phyloP scores from a whole-genome alignment of 306 rosid genomes.

The Cicer judaicum region DNA sequence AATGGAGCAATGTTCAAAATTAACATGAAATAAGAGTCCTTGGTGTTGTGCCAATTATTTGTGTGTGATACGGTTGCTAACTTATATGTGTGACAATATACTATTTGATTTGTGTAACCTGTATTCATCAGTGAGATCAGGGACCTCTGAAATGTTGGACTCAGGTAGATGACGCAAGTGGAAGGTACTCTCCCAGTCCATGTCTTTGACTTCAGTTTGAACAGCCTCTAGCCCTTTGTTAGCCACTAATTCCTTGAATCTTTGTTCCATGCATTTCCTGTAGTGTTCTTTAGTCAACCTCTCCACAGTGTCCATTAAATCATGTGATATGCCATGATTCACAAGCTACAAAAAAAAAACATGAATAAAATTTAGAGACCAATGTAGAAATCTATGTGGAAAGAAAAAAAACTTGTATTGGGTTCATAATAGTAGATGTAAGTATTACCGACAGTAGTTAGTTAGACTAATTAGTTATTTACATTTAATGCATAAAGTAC shows the following conservation, averaged over 20 bases:
- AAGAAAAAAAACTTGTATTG: background rate
- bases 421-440: too few species aligned
- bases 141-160: constrained; percentile 66
- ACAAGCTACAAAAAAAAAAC: constrained; percentile 48
- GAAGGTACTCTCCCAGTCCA: constrained; percentile 90
- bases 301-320: constrained; percentile 70
- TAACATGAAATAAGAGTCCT: background rate
- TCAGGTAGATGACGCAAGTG: constrained; percentile 67
- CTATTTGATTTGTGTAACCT: constrained; percentile 45
- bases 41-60: background rate
- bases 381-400: constrained; percentile 18
- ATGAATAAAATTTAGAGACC: background rate
- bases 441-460: too few species aligned
- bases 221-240: constrained; percentile 60
- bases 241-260: constrained; percentile 63
- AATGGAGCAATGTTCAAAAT: background rate
- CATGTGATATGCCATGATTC: constrained; percentile 64
- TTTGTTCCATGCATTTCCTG: constrained; percentile 69
- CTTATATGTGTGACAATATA: background rate
- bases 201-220: constrained; percentile 64
- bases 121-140: constrained; percentile 69
- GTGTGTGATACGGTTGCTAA: background rate
- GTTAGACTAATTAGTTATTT: too few species aligned
- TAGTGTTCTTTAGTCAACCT: constrained; percentile 76
- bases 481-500: constrained; percentile 37